Conservation (phyloP, 2,329 filamentous ascomycete species). For the Clonostachys byssicola region DNA sequence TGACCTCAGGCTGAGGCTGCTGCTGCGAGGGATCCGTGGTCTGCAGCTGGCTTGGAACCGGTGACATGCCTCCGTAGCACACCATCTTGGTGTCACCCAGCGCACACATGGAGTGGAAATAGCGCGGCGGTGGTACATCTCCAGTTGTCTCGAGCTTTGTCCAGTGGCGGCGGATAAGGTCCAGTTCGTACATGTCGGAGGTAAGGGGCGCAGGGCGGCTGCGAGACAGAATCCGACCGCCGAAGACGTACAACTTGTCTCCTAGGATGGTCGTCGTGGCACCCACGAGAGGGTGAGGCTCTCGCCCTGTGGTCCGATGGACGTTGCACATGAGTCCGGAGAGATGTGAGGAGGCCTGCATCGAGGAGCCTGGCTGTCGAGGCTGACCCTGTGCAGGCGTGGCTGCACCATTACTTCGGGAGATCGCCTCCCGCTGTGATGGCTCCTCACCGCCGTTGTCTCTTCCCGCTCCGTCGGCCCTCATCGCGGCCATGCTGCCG, state of each 20-base stretch:
- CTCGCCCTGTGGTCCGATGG: constrained; percentile 82
- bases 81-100: constrained; percentile 94
- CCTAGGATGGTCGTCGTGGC: constrained; percentile 93
- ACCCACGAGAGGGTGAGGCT: constrained; percentile 87
- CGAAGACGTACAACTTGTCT: constrained; percentile 96
- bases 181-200: constrained; percentile 87
- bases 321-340: constrained; percentile 68
- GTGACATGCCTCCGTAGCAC: constrained; percentile 98
- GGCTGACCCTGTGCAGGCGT: too few relatives aligned
- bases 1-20: constrained; percentile 71
- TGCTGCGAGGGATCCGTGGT: constrained; percentile 27
- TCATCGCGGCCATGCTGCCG: constrained; percentile 39
- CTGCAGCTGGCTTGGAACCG: constrained; percentile 50
- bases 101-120: constrained; percentile 95
- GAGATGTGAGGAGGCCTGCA: constrained; percentile 50
- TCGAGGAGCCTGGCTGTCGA: constrained; percentile 28
- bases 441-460: constrained; percentile 43
- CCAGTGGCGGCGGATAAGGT: constrained; percentile 90
- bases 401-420: too few relatives aligned
- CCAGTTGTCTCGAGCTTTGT: constrained; percentile 80
- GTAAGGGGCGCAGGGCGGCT: constrained; percentile 78
- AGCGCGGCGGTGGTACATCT: constrained; percentile 84
- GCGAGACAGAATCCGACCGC: constrained; percentile 80
- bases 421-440: constrained; percentile 16
- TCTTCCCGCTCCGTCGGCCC: constrained; percentile 23